A percentile compares a stretch with the other conserved stretches of the same genome.
Evolutionary conservation across 164 flowering plant species (phyloP).

Genomic region (Euptelea pleiosperma): DNA sequence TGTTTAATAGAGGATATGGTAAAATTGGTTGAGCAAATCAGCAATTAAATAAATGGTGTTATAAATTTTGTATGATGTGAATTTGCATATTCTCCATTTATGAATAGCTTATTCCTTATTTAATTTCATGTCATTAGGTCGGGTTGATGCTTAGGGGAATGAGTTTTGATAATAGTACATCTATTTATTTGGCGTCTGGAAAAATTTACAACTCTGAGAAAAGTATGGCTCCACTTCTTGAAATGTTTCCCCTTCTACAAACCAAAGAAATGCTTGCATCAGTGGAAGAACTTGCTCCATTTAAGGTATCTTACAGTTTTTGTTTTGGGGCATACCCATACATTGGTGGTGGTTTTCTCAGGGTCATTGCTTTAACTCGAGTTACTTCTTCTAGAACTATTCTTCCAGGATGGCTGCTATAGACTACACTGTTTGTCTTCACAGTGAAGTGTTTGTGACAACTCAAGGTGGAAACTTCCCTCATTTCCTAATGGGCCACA

Average conservation of each 20-base stretch:
- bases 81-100: too few relatives aligned
- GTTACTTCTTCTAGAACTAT: constrained; percentile 47
- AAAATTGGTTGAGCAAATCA: background rate
- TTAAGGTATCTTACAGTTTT: constrained; percentile 42
- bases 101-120: too few relatives aligned
- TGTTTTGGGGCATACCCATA: background rate
- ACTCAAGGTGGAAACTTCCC: constrained; percentile 95
- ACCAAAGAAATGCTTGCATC: constrained; percentile 72
- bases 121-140: constrained; percentile 37
- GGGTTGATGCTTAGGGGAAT: constrained; percentile 94
- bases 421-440: constrained; percentile 88
- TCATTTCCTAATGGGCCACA: constrained; percentile 77
- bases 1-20: background rate
- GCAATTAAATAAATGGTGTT: too few relatives aligned
- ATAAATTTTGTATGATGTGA: too few relatives aligned
- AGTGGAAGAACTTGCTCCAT: constrained; percentile 67
- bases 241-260: constrained; percentile 76
- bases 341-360: background rate
- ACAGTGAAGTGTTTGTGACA: constrained; percentile 88
- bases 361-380: constrained; percentile 20
- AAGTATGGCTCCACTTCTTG: constrained; percentile 66
- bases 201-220: constrained; percentile 68
- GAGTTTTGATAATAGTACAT: constrained; percentile 74
- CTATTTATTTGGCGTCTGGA: constrained; percentile 85
- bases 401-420: constrained; percentile 94